Conservation (phyloP, 2,329 filamentous ascomycete species). For the Calonectria pseudoturangicola region DNA sequence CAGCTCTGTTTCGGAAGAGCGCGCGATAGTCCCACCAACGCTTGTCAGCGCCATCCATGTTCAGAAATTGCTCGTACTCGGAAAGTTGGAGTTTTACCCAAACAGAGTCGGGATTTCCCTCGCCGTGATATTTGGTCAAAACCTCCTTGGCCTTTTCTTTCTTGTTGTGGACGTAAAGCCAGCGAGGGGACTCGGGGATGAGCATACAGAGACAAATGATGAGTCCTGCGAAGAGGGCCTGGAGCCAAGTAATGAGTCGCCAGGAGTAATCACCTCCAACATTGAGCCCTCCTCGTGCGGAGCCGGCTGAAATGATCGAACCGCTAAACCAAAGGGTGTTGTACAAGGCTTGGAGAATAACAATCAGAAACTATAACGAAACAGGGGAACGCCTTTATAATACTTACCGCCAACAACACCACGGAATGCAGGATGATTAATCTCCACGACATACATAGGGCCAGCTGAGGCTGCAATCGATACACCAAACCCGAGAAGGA, state of each 20-base stretch:
- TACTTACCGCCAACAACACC: conserved; percentile 61
- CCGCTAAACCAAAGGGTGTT: conserved; percentile 68
- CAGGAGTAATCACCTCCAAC: conserved; percentile 62
- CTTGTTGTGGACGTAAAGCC: conserved; percentile 63
- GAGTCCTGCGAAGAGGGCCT: conserved; percentile 64
- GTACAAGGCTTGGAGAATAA: conserved; percentile 55
- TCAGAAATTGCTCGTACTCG: conserved; percentile 66
- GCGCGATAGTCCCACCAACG: conserved; percentile 69
- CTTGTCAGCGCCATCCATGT: conserved; percentile 66
- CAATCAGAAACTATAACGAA: background rate
- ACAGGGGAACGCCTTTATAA: background rate
- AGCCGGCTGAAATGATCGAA: conserved; percentile 71
- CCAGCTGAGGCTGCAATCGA: conserved; percentile 67
- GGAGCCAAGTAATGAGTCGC: conserved; percentile 66
- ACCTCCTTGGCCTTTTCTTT: conserved; percentile 60
- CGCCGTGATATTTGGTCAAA: conserved; percentile 65
- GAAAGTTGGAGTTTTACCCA: conserved; percentile 67
- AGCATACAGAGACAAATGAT: conserved; percentile 60
- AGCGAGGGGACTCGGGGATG: conserved; percentile 65
- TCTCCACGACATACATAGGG: conserved; percentile 68
- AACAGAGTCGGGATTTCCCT: conserved; percentile 65
- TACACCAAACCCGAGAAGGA: conserved; percentile 73
- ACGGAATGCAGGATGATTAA: conserved; percentile 67
- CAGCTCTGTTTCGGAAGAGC: conserved; percentile 64
- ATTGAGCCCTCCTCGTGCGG: conserved; percentile 66